Evolutionary conservation across 1,284 basidiomycete genomes (phyloP).

Genomic region (Trametes pubescens): DNA sequence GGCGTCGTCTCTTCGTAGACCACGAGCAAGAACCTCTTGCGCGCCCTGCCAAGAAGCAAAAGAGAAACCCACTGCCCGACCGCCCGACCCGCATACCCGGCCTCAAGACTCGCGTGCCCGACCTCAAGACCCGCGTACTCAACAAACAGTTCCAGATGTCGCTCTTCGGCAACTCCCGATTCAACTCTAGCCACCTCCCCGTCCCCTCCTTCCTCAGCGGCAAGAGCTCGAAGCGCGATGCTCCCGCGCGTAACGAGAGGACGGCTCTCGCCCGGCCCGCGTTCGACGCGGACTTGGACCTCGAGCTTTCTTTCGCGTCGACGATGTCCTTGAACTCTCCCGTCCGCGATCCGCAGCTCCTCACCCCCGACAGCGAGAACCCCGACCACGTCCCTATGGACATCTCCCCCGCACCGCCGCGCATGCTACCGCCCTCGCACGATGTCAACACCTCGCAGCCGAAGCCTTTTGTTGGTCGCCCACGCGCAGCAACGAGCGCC

Average conservation of each 20-base stretch:
- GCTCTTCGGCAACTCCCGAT: constrained; percentile 35
- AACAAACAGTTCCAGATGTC: constrained; percentile 37
- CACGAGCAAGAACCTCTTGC: constrained; percentile 34
- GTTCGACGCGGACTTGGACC: constrained; percentile 62
- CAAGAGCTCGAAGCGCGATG: constrained; percentile 53
- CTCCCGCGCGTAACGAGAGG: constrained; percentile 55
- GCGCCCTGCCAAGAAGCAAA: constrained; percentile 53
- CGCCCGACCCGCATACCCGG: background rate
- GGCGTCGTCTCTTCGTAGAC: constrained; percentile 37
- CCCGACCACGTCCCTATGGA: constrained; percentile 71
- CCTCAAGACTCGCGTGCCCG: constrained; percentile 27
- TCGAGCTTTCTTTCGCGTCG: constrained; percentile 82
- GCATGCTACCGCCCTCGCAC: constrained; percentile 36
- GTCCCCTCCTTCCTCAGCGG: constrained; percentile 59
- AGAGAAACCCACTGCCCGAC: constrained; percentile 44
- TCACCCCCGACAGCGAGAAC: constrained; percentile 55
- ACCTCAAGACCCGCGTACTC: constrained; percentile 33
- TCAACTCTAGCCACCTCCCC: constrained; percentile 56
- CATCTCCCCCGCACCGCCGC: constrained; percentile 71
- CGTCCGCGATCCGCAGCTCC: constrained; percentile 51
- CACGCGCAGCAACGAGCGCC: constrained; percentile 48
- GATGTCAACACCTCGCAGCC: constrained; percentile 15
- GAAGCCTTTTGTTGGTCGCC: constrained; percentile 25
- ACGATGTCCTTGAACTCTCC: constrained; percentile 81
- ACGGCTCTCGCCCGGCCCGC: constrained; percentile 68